Evolutionary conservation across 331 rosid genomes (phyloP), one percentile per base, ranked within the genome.

Genomic region (Stylosanthes scabra): DNA sequence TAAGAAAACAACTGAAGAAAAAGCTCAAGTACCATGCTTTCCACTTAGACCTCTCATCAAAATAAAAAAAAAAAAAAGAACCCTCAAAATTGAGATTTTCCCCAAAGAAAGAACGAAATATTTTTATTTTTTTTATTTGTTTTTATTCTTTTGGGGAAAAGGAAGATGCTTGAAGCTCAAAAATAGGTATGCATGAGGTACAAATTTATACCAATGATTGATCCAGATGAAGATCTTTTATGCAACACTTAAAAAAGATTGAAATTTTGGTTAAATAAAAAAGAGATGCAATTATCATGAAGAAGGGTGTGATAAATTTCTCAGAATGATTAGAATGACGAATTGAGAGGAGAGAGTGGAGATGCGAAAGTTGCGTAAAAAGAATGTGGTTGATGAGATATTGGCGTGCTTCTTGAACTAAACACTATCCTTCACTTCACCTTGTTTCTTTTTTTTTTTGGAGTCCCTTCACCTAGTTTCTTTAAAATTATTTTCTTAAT

Each of bases 41-140:
- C 87, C 79, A 75, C 79, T 84, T 74, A 49, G 85, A 84, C 86
- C 86, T 89, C 91, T 92, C 97, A 93, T 88, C 79, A 83, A 89
- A 93, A 59, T 87, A 72, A 63, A 79, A 78, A 50, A 9, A 49
- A 72, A 55, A 45, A 45, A 20, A n/a, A n/a, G n/a, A n/a, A n/a
- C 25, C 74, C 72, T 68, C 74, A 67, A 80, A 31, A 59, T 11
- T 13, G 29, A 25, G 40, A 61, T 7, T 1, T 66, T 41, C 14
- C 61, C 67, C 59, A 14, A 4, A 54, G 59, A 65, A 49, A 20
- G 45, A 11, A 2, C 2, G 8, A 49, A 2, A 45, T 9, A 67
- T 1, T 6, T 6, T 42, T 42, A 42, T 42, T 42, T 7, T n/a
- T 34, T 34, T 34, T 34, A 34, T 3, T 34, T 34, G 4, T 4